Percentiles rank a stretch among this genome's conserved stretches.
These are phyloP conservation scores for Xylaria sp. DNA, from an alignment of 2,329 filamentous ascomycete species.

Conservation along the genomic window DNA sequence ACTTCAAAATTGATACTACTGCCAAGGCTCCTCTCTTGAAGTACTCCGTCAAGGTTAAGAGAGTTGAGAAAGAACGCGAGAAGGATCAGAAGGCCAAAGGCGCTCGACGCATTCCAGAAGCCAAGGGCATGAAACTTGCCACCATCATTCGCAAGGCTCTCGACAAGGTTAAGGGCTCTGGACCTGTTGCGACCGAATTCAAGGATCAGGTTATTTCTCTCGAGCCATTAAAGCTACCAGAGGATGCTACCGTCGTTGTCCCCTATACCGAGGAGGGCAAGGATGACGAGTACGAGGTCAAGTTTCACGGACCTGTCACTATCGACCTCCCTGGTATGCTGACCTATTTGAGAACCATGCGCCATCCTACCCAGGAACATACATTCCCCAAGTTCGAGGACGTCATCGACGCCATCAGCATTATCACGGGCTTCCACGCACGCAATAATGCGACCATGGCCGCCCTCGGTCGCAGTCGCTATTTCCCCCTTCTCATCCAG, in stretches of 20 bases:
- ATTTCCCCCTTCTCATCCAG: constrained; percentile 40
- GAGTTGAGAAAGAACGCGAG: constrained; percentile 12
- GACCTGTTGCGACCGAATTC: constrained; percentile 44
- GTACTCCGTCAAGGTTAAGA: constrained; percentile 40
- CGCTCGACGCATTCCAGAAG: constrained; percentile 25
- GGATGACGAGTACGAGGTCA: constrained; percentile 38
- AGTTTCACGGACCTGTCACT: constrained; percentile 37
- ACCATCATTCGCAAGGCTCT: constrained; percentile 39
- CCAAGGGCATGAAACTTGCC: constrained; percentile 42
- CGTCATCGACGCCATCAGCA: constrained; percentile 46
- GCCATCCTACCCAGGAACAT: constrained; percentile 33
- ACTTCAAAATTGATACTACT: constrained; percentile 42
- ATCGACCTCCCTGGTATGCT: constrained; percentile 38
- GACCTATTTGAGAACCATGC: constrained; percentile 42
- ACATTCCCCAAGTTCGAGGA: constrained; percentile 47
- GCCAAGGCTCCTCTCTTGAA: constrained; percentile 35
- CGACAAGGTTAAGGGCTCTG: constrained; percentile 31
- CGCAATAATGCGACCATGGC: constrained; percentile 35
- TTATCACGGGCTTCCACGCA: constrained; percentile 45
- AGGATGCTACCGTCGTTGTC: constrained; percentile 34
- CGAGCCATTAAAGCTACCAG: constrained; percentile 35
- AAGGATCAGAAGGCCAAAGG: constrained; percentile 14
- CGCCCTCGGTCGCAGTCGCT: constrained; percentile 43
- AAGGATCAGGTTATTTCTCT: constrained; percentile 44
- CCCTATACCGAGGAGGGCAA: constrained; percentile 33